Evolutionary conservation across 2,329 filamentous ascomycete genomes (phyloP), one percentile per base, ranked within the genome.

Genomic region (Cephalotrichum gorgonifer): DNA sequence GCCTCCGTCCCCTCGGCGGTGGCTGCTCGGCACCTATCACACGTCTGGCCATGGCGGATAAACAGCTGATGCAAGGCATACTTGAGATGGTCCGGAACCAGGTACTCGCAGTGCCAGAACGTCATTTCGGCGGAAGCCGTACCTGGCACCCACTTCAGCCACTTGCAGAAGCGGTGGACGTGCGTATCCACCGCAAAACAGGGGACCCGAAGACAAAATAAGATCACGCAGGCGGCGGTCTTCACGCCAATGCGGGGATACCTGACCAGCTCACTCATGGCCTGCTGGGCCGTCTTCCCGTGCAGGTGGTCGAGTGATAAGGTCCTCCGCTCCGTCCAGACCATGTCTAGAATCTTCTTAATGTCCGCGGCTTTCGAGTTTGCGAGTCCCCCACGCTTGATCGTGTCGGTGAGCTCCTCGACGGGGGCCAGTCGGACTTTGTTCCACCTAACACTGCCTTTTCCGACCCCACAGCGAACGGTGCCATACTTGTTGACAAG

Each of bases 391-490:
- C 86, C 86, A 7, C 68, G 65, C 55, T 79, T 81, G 58, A 93
- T 88, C 0, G 85, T 78, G 46, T 83, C 67, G 43, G 76, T 78
- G n/a, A 93, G 70, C 6, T 84, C 77, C 35, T 75, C 69, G 4
- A 77, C 60, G 1, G 77, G 63, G 2, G 81, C 78, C 25, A 68
- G 62, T 22, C 80, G 76, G 2, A 90, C 82, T 9, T 78, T 79
- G 55, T 88, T 78, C 84, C 85, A 91, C 59, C 89, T 71, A 7
- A 89, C 82, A 49, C 83, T 86, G 3, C 83, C 83, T 55, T 83
- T 80, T 5, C 83, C 84, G 9, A 83, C 66, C 6, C 84, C 80
- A 39, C 75, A 70, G 28, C 79, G 61, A 3, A 84, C 65, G 17
- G 79, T 70, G 1, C 86, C 85, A 53, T 84, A 89, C 30, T 67